A percentile compares a stretch with the other conserved stretches of the same genome.
Conservation (phyloP, 306 rosid species). For the Purshia tridentata region DNA sequence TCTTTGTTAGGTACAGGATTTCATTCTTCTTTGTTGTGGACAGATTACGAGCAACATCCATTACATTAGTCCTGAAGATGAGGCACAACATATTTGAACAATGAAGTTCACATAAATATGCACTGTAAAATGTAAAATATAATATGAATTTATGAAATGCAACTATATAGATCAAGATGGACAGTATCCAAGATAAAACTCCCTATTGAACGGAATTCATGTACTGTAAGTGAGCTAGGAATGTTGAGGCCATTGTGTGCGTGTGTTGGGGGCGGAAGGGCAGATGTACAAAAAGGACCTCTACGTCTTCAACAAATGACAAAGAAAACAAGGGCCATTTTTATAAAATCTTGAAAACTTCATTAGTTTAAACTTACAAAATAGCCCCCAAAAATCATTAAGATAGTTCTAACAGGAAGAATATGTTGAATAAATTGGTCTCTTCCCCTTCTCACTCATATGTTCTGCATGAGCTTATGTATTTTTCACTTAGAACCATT, state of each 20-base stretch:
- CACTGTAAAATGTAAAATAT: conserved; percentile 16
- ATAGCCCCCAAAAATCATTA: not conserved
- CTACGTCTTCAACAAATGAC: not conserved
- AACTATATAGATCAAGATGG: not conserved
- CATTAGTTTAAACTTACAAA: not conserved
- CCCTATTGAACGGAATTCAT: not conserved
- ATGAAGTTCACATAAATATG: conserved; percentile 22
- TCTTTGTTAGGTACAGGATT: conserved; percentile 55
- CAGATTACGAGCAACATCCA: conserved; percentile 54
- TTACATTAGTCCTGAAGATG: conserved; percentile 67
- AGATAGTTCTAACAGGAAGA: not conserved
- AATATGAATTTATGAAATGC: not conserved
- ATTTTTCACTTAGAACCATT: not conserved
- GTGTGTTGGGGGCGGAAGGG: not conserved
- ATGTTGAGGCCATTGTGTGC: too few relatives aligned
- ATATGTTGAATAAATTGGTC: not conserved
- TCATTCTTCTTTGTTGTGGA: conserved; percentile 54
- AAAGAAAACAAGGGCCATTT: not conserved
- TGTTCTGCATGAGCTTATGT: conserved; percentile 3
- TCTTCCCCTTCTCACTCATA: not conserved
- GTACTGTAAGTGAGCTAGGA: not conserved
- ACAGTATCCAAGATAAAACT: not conserved
- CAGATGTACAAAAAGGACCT: not conserved
- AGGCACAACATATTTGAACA: conserved; percentile 12
- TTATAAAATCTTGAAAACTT: not conserved